A percentile compares a stretch with the other conserved stretches of the same genome.
Conservation (phyloP, 1,139 yeast genomes). For the Saccharomycopsis hybrid region DNA sequence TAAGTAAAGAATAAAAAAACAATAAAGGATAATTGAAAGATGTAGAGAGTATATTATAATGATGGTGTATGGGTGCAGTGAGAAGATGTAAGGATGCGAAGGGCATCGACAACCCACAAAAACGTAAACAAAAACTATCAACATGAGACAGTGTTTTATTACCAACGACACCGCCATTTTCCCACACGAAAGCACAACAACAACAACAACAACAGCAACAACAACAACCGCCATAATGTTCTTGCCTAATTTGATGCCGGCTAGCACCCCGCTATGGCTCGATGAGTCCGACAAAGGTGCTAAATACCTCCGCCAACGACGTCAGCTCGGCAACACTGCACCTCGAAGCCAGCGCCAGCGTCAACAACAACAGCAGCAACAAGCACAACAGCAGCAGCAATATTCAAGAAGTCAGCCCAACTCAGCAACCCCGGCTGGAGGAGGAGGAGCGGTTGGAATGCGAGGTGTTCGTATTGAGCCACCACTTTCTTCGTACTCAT, state of each 20-base stretch:
- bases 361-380: slow-evolving; percentile 9
- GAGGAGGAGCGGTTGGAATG: not conserved
- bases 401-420: not conserved
- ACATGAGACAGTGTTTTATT: too few species aligned
- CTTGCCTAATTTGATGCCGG: slow-evolving; percentile 39
- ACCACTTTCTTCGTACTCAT: slow-evolving; percentile 47
- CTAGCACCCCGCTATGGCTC: slow-evolving; percentile 42
- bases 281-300: slow-evolving; percentile 19
- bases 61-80: too few species aligned
- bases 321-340: slow-evolving; percentile 7
- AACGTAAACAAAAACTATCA: too few species aligned
- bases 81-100: too few species aligned
- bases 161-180: too few species aligned
- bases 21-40: too few species aligned
- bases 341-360: not conserved
- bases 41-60: too few species aligned
- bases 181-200: too few species aligned
- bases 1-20: too few species aligned
- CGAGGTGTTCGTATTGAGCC: slow-evolving; percentile 37
- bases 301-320: slow-evolving; percentile 13
- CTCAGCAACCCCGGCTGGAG: not conserved
- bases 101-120: too few species aligned
- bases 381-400: slow-evolving; percentile 22
- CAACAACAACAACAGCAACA: too few species aligned
- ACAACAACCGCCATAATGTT: slow-evolving; percentile 31